Evolutionary conservation across 2,329 filamentous ascomycete genomes (phyloP).

Genomic region (Aspergillus neotritici): DNA sequence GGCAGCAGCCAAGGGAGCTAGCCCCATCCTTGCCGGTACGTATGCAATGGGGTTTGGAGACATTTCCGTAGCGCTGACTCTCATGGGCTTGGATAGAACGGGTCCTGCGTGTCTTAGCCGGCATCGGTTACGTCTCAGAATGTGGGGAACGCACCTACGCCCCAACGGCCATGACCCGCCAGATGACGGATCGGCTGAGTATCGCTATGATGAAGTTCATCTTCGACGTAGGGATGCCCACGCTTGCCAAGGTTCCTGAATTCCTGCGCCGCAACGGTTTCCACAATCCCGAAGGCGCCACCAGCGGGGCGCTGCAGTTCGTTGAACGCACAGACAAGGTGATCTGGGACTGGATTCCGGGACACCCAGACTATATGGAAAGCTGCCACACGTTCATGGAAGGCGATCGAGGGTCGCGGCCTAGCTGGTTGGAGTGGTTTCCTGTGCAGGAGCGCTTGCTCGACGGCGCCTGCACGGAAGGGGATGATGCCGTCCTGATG

Average conservation of each 20-base stretch:
- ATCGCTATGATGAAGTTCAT: slow-evolving; percentile 11
- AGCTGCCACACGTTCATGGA: slow-evolving; percentile 24
- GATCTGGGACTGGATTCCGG: slow-evolving; percentile 8
- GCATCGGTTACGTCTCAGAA: slow-evolving; percentile 14
- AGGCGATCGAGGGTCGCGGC: slow-evolving; percentile 4
- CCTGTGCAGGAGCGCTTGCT: slow-evolving; percentile 6
- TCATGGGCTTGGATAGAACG: slow-evolving; percentile 6
- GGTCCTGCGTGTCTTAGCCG: slow-evolving; percentile 11
- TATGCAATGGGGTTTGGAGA: background rate
- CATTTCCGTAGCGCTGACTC: background rate
- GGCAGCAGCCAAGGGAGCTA: slow-evolving; percentile 10
- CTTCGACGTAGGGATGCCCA: slow-evolving; percentile 10
- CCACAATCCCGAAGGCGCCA: slow-evolving; percentile 4
- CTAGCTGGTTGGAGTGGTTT: slow-evolving; percentile 12
- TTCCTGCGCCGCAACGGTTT: slow-evolving; percentile 8
- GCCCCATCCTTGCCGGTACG: slow-evolving; percentile 7
- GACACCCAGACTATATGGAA: slow-evolving; percentile 20
- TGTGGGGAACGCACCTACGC: slow-evolving; percentile 8
- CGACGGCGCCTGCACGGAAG: background rate
- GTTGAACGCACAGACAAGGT: slow-evolving; percentile 29
- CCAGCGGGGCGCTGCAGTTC: slow-evolving; percentile 16
- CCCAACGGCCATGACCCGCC: slow-evolving; percentile 9
- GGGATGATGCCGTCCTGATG: background rate
- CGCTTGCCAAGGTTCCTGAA: slow-evolving; percentile 8
- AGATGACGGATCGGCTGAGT: slow-evolving; percentile 8